Base-by-base conservation (phyloP, 352 stramenopile genomes). In the Hyaloperonospora brassicae region DNA sequence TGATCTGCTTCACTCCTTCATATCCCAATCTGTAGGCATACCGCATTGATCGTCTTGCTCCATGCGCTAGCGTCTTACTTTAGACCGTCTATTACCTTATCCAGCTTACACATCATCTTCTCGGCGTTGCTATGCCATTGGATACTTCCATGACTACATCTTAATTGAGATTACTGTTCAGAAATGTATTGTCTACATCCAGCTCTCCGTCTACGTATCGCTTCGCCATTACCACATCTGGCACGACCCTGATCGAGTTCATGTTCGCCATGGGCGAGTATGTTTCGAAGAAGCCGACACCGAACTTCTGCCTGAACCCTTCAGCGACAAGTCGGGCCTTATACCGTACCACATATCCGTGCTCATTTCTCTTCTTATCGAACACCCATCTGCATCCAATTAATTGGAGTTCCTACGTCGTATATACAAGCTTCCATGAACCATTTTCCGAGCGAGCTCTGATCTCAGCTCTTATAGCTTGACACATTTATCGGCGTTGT, bases 1-100 rank as follows among this genome's bases (percentile, higher is more conserved):
- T 59, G 31, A 12, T 68, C 59, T 0, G 23, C 54, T 2, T 39
- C 42, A 25, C 55, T 59, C 7, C 52, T 57, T 9, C 23, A 5
- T 8, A 62, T 68, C 0, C 46, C 59, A 13, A 60, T 57, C 40
- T 31, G 25, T 13, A 57, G 7, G 22, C 67, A 58, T 3, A 61
- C 48, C 27, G 27, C 27, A 31, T 31, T 3, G 27, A 31, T 31
- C 27, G 27, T 31, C 27, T 31, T 31, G 27, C 62, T 49, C 64
- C 55, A 72, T 21, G 51, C 64, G 11, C 36, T 52, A 22, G 50
- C 59, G 0, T 47, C 50, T 17, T 72, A 46, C 42, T 59, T 59
- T 1, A 61, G 24, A 0, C 58, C 62, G 27, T 64, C 64, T 14
- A 65, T 47, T 1, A 51, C 46, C 50, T 62, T 59, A n/a, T 57